Conservation (phyloP, 75 land plant genomes). For the Sequoiadendron giganteum region DNA sequence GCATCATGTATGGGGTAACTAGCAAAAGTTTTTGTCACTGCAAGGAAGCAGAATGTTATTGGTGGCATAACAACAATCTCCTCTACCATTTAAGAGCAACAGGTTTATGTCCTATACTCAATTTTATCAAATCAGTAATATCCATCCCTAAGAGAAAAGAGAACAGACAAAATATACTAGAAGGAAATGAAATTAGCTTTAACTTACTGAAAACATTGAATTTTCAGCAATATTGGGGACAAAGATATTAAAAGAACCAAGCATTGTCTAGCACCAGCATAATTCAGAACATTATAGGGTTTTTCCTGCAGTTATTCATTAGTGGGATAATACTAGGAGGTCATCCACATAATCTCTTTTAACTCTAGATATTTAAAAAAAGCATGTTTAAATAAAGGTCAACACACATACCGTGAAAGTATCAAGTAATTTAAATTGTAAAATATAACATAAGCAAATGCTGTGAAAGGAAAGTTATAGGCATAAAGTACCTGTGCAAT, state of each 20-base stretch:
- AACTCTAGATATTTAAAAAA: not conserved
- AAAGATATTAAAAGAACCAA: not conserved
- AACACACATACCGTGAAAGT: not conserved
- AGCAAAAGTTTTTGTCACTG: not conserved
- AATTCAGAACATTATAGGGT: not conserved
- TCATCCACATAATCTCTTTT: not conserved
- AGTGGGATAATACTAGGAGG: not conserved
- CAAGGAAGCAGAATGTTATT: not conserved
- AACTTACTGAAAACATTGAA: not conserved
- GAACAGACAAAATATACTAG: not conserved
- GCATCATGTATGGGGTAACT: not conserved
- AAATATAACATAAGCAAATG: not conserved
- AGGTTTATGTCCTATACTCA: not conserved
- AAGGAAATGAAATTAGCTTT: not conserved
- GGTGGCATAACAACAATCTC: not conserved
- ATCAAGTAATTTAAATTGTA: not conserved
- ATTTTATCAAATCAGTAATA: not conserved
- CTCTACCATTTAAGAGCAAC: not conserved
- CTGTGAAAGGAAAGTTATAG: not conserved
- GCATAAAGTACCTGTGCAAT: slow-evolving; percentile 62
- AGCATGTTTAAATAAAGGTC: not conserved
- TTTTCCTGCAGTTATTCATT: not conserved
- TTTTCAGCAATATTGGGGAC: not conserved
- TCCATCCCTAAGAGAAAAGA: not conserved
- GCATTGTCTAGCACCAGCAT: not conserved